Evolutionary conservation across 2,329 filamentous ascomycete species (phyloP).

Genomic region (Macrophomina pseudophaseolina): DNA sequence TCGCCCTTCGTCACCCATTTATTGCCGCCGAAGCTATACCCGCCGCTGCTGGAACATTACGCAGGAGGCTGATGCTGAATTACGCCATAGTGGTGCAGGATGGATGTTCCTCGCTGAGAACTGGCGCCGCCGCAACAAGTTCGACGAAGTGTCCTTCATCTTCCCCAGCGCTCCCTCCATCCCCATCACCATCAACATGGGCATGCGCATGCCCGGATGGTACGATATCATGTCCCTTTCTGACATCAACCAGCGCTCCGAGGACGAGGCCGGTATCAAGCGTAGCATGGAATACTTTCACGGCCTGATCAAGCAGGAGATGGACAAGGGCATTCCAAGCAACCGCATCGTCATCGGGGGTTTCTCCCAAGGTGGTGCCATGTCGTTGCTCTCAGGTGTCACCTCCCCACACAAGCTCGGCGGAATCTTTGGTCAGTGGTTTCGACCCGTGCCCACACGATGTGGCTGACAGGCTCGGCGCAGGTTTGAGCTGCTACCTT

Average conservation of each 20-base stretch:
- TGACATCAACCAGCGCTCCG: constrained; percentile 51
- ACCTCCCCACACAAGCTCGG: constrained; percentile 76
- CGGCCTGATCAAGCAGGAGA: constrained; percentile 77
- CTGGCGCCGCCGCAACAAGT: constrained; percentile 78
- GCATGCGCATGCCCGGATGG: constrained; percentile 85
- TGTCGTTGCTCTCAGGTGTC: constrained; percentile 80
- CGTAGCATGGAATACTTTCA: constrained; percentile 77
- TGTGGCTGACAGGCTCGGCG: not conserved
- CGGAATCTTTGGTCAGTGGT: constrained; percentile 70
- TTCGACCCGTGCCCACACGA: not conserved
- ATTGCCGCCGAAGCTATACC: not conserved
- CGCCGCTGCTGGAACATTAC: not conserved
- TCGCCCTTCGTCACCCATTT: not conserved
- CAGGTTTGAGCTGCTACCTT: constrained; percentile 76
- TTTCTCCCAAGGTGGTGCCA: constrained; percentile 86
- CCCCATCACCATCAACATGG: constrained; percentile 81
- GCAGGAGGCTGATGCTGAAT: constrained; percentile 14
- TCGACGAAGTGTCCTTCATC: constrained; percentile 91
- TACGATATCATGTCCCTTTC: constrained; percentile 70
- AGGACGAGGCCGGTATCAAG: constrained; percentile 77
- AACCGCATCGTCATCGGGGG: constrained; percentile 85
- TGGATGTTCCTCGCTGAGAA: constrained; percentile 80
- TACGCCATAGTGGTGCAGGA: constrained; percentile 18
- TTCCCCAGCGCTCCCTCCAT: constrained; percentile 89
- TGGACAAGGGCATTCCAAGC: constrained; percentile 78